phyloP scores from a whole-genome alignment of 306 rosid genomes.

The Inga oerstediana region DNA sequence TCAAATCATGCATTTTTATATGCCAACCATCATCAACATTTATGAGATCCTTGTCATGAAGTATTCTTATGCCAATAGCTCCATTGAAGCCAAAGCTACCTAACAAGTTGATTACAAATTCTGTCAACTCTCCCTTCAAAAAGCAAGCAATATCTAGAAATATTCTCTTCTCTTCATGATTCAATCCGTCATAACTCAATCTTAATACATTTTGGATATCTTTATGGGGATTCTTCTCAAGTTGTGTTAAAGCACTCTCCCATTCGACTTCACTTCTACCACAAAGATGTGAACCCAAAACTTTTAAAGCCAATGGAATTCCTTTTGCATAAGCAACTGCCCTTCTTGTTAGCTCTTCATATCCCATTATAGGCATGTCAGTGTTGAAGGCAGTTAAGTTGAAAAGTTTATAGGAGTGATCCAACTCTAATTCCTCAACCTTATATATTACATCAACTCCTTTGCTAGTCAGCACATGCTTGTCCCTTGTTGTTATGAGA shows the following conservation, averaged over 20 bases:
- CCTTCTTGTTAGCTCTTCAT: neutral
- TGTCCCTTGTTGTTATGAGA: neutral
- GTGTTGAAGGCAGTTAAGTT: neutral
- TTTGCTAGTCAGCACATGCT: neutral
- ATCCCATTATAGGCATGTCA: neutral
- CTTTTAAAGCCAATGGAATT: constrained; percentile 17
- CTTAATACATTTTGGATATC: no score
- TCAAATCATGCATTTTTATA: constrained; percentile 33
- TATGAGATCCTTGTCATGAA: no score
- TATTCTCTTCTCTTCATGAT: no score
- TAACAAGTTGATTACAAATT: no score
- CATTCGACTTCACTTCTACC: neutral
- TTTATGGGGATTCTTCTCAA: no score
- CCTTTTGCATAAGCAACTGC: neutral
- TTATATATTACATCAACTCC: neutral
- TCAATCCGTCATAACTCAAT: no score
- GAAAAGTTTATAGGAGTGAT: neutral
- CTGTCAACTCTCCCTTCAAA: no score
- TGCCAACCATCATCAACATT: no score
- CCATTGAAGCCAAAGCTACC: no score
- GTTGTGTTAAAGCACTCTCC: neutral
- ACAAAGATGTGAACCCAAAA: neutral
- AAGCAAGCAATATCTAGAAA: no score
- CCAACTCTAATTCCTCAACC: neutral
- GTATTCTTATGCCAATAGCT: no score